Evolutionary conservation across 1,284 basidiomycete species (phyloP), one percentile per base, ranked within the genome.

Genomic region (Microbotryum intermedium): DNA sequence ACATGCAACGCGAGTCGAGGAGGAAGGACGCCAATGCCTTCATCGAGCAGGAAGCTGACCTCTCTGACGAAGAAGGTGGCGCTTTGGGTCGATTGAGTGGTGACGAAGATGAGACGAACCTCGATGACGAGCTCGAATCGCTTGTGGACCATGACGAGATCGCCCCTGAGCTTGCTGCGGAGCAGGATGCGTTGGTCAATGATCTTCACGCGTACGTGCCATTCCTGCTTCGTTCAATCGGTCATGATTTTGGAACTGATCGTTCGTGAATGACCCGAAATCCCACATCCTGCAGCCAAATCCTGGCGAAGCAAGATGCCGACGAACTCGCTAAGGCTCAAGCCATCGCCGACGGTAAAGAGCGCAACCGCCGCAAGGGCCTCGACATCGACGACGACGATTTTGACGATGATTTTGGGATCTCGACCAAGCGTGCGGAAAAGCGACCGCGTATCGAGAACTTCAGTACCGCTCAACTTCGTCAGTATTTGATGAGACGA

Each of bases 61-160:
- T 63, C 9, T 60, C 58, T 11, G 64, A 66, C 9, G 66, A 68
- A 26, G 66, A 68, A 46, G 50, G 54, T 13, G 59, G 64, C 1
- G 54, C 34, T 9, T 25, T 60, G 13, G 59, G 59, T 18, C 56
- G 56, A 11, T 45, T 57, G 2, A 60, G 57, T 21, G 64, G 51
- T 11, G 66, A 68, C 46, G 66, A 68, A 43, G 60, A 68, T 43
- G 66, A 68, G 52, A 28, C 29, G 16, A 64, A 60, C 0, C 53
- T 60, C 26, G 66, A 68, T 25, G 61, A 26, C 16, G 68, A 70
- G 54, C 54, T 69, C 13, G 56, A 57, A 18, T 28, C 29, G 45
- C 55, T 68, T 20, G 64, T 68, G 4, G 64, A 68, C 29, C 63
- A 68, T 44, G 48, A 60, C 49, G 58, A 59, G 26, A 44, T 63